Evolutionary conservation across 164 flowering plant genomes (phyloP), one percentile per base, ranked within the genome.

Genomic region (Vitis labrusca): DNA sequence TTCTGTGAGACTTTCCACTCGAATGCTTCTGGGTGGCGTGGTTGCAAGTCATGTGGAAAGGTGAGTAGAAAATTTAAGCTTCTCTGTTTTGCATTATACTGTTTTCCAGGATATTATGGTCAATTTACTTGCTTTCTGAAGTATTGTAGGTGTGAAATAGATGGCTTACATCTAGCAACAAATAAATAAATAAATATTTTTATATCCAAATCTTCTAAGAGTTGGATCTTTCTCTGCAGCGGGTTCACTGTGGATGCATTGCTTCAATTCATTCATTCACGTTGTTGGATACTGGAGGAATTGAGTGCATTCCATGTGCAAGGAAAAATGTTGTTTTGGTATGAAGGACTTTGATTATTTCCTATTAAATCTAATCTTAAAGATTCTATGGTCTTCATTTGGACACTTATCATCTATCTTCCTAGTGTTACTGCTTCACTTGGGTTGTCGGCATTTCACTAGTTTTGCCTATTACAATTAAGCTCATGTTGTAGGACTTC

Each of bases 191-290:
- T 23, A 23, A 23, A 23, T 23, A 23, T 23, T 23, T 23, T 23
- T 23, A 23, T 23, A 23, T 23, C 27, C 27, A 23, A 23, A 30
- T 48, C 10, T 61, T 64, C 62, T 59, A 52, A 58, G 44, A 53
- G 51, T 14, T 58, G 64, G 7, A 48, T 59, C 29, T 61, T 73
- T 14, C 59, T 73, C 56, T 80, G 86, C 96, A 94, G 99, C 81
- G 82, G 64, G 74, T 92, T 65, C 99, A 94, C 72, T 94, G 98
- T 80, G 99, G 99, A 74, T 94, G 99, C 63, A 86, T 92, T 70
- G 94, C 82, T 67, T 94, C 99, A 52, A 48, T 74, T 66, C 85
- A 86, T 75, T 65, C 83, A 66, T 88, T 80, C 71, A 71, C 80
- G 15, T 77, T 89, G 64, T 66, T 94, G 81, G 99, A 94, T 84